phyloP scores from a whole-genome alignment of 2,329 filamentous ascomycete genomes.

The Scolecobasidium constrictum region DNA sequence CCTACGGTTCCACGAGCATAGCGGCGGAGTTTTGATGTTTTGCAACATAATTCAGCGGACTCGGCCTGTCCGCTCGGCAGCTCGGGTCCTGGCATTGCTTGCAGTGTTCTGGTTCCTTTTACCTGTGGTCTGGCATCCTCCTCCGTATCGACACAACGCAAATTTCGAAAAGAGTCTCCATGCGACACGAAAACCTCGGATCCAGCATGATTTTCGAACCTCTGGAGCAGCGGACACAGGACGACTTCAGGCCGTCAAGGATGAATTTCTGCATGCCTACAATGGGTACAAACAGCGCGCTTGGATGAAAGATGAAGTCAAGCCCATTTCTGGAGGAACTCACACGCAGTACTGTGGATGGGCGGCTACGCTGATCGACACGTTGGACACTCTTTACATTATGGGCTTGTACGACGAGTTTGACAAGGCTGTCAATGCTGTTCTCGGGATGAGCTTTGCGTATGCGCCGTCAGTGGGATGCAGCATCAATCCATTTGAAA shows the following conservation, averaged over 20 bases:
- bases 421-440: constrained; percentile 38
- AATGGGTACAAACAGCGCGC: constrained; percentile 41
- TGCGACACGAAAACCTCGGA: no score
- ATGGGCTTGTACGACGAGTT: constrained; percentile 51
- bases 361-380: constrained; percentile 49
- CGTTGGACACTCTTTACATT: constrained; percentile 51
- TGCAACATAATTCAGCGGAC: no score
- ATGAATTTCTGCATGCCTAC: constrained; percentile 29
- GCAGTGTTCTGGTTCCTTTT: no score
- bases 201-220: no score
- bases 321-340: constrained; percentile 35
- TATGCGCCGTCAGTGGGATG: constrained; percentile 37
- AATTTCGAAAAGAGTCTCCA: no score
- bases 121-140: no score
- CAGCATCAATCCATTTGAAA: constrained; percentile 28
- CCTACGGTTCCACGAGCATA: no score
- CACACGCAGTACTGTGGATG: constrained; percentile 43
- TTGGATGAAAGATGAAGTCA: constrained; percentile 44
- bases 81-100: no score
- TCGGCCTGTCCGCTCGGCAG: no score
- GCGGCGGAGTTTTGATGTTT: no score
- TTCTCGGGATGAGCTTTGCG: constrained; percentile 50
- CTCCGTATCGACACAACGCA: no score
- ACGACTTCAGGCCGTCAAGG: constrained; percentile 24
- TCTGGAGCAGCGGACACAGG: no score